A percentile compares a stretch with the other conserved stretches of the same genome.
Conservation (phyloP, 208 protist species). For the Trypanosoma lewisi region DNA sequence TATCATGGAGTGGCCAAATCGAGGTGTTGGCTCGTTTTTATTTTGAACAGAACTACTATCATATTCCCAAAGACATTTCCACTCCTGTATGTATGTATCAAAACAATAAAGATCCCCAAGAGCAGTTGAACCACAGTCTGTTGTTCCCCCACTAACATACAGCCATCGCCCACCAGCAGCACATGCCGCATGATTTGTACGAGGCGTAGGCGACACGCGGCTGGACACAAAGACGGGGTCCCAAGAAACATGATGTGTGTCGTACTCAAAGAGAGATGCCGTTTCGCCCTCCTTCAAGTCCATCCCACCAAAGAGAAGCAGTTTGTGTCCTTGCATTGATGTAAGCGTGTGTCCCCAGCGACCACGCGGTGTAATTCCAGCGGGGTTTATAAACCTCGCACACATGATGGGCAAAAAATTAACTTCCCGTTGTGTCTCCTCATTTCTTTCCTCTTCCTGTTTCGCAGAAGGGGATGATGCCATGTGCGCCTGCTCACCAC, state of each 20-base stretch:
- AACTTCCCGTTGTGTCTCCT: constrained; percentile 35
- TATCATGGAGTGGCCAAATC: constrained; percentile 76
- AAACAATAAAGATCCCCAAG: constrained; percentile 67
- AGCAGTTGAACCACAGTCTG: constrained; percentile 29
- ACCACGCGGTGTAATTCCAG: constrained; percentile 48
- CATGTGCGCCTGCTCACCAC: too few relatives aligned
- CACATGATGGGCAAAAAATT: constrained; percentile 87
- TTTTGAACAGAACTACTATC: constrained; percentile 7
- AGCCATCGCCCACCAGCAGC: constrained; percentile 65
- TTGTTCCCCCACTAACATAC: constrained; percentile 64
- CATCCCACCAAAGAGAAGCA: constrained; percentile 73
- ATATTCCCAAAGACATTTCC: constrained; percentile 61
- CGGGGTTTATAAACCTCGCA: constrained; percentile 62
- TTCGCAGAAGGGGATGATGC: too few relatives aligned
- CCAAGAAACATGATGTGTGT: constrained; percentile 60
- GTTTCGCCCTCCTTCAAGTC: constrained; percentile 41
- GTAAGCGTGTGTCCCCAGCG: constrained; percentile 81
- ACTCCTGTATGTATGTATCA: constrained; percentile 53
- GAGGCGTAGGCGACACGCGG: constrained; percentile 32
- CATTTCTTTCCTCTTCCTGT: background rate
- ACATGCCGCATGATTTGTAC: constrained; percentile 70
- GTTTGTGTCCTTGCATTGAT: constrained; percentile 35
- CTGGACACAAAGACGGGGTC: constrained; percentile 48
- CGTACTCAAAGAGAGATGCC: constrained; percentile 55
- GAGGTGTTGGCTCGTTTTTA: constrained; percentile 61